Percentiles rank a stretch among this genome's conserved stretches.
phyloP scores from a whole-genome alignment of 2,329 filamentous ascomycete genomes.

The Rhynchosporium secalis region DNA sequence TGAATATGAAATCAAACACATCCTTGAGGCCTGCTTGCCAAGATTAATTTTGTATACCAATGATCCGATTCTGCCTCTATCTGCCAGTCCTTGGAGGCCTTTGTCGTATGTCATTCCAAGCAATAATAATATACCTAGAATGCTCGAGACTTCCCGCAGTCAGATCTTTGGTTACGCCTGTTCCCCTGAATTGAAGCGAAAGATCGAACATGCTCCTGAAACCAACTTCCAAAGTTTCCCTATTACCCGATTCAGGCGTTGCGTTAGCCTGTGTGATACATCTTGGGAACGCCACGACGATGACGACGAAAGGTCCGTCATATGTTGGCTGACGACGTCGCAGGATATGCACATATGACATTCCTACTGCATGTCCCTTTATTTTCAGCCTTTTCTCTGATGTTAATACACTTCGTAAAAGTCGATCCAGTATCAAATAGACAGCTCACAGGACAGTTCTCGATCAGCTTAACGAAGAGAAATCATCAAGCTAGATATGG shows the following conservation, averaged over 20 bases:
- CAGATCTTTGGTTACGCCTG: neutral
- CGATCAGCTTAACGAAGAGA: neutral
- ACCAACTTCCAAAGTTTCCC: neutral
- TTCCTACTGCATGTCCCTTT: too few relatives aligned
- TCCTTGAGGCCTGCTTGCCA: neutral
- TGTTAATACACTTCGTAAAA: too few relatives aligned
- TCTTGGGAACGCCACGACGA: neutral
- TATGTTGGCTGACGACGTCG: neutral
- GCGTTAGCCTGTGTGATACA: conserved; percentile 1
- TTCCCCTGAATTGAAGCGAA: conserved; percentile 8
- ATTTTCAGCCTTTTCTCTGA: too few relatives aligned
- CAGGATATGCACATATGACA: neutral
- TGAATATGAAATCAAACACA: neutral
- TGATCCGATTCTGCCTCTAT: too few relatives aligned
- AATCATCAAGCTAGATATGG: neutral
- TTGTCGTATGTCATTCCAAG: neutral
- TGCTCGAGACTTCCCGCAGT: neutral
- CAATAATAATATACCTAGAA: neutral
- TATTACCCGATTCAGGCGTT: conserved; percentile 5
- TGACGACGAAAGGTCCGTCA: neutral
- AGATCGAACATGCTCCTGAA: neutral
- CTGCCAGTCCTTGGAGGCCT: neutral
- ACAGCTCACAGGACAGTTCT: too few relatives aligned
- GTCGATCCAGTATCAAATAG: too few relatives aligned
- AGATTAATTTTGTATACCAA: too few relatives aligned